These are phyloP conservation scores for Podaxis sp. DNA, from an alignment of 768 basidiomycete species.

Conservation along the genomic window DNA sequence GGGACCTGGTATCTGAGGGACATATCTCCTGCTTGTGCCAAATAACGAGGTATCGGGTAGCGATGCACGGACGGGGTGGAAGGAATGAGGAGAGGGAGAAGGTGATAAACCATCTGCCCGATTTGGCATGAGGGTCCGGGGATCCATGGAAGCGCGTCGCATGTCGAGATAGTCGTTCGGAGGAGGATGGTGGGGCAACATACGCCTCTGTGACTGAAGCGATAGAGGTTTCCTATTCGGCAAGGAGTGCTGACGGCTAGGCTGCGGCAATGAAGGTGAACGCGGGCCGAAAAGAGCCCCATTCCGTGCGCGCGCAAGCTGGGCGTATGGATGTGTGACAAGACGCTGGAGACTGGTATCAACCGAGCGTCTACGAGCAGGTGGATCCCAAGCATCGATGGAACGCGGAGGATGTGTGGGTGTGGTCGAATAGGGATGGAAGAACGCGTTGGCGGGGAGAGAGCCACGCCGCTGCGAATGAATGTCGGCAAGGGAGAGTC, in stretches of 20 bases:
- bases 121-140: conserved; percentile 34
- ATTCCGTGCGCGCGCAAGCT: conserved; percentile 52
- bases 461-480: conserved; percentile 51
- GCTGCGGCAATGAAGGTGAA: conserved; percentile 23
- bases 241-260: conserved; percentile 19
- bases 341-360: conserved; percentile 48
- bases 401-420: conserved; percentile 33
- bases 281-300: conserved; percentile 39
- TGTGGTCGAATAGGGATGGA: conserved; percentile 23
- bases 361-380: conserved; percentile 43
- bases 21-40: conserved; percentile 43
- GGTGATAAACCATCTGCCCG: conserved; percentile 31
- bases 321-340: conserved; percentile 48
- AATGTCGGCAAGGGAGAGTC: conserved; percentile 31
- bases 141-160: conserved; percentile 42
- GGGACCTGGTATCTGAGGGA: conserved; percentile 52
- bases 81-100: conserved; percentile 44
- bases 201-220: conserved; percentile 14
- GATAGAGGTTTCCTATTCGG: conserved; percentile 19
- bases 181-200: conserved; percentile 22
- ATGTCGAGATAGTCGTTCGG: conserved; percentile 36
- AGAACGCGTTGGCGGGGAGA: conserved; percentile 46
- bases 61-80: conserved; percentile 41
- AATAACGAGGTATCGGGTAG: conserved; percentile 51
- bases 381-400: conserved; percentile 42